A percentile compares a stretch with the other conserved stretches of the same genome.
Conservation (phyloP, 1,284 basidiomycete genomes). For the Athelia sp. region DNA sequence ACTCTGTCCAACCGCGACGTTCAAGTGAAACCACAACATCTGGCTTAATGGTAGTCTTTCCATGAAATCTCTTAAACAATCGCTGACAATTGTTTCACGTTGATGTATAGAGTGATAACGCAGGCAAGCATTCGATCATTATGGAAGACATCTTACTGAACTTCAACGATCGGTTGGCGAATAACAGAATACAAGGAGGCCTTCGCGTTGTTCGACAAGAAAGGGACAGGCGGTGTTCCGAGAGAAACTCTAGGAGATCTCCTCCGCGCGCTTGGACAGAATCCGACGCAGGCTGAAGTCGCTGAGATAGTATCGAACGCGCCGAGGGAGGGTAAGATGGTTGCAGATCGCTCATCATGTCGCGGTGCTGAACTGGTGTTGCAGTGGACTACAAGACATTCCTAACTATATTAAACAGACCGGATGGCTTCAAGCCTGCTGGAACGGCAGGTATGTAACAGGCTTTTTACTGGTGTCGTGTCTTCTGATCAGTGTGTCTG, state of each 20-base stretch:
- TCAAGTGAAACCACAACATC: too few relatives aligned
- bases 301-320: conserved; percentile 73
- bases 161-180: not conserved
- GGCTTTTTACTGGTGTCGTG: not conserved
- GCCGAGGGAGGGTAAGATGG: conserved; percentile 67
- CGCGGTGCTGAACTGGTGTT: not conserved
- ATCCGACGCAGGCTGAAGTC: conserved; percentile 97
- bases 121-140: conserved; percentile 33
- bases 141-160: conserved; percentile 1
- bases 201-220: conserved; percentile 97
- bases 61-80: not conserved
- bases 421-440: conserved; percentile 95
- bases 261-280: conserved; percentile 92
- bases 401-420: conserved; percentile 87
- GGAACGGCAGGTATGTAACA: conserved; percentile 74
- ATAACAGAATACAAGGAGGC: conserved; percentile 89
- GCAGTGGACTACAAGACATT: conserved; percentile 91
- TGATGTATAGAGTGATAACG: conserved; percentile 52
- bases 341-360: not conserved
- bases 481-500: conserved; percentile 1
- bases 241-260: conserved; percentile 93
- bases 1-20: too few relatives aligned
- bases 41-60: not conserved
- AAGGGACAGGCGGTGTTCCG: conserved; percentile 86
- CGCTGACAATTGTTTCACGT: not conserved